These are phyloP conservation scores for Pichia sp. DNA, from an alignment of 1,139 yeast genomes.

Conservation along the genomic window DNA sequence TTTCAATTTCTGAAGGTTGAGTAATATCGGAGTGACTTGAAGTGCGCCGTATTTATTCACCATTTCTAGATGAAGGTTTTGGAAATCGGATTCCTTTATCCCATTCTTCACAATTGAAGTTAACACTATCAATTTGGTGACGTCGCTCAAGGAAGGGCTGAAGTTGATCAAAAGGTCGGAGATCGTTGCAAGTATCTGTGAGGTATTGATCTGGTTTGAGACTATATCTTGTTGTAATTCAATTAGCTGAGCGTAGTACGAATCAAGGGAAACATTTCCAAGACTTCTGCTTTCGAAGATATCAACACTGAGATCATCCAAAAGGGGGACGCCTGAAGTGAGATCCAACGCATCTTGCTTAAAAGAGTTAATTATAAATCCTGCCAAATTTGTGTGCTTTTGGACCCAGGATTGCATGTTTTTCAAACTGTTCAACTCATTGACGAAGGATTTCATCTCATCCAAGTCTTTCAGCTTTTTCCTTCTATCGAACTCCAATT, in stretches of 20 bases:
- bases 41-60: constrained; percentile 55
- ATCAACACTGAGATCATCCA: constrained; percentile 8
- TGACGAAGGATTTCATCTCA: constrained; percentile 69
- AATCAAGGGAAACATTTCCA: constrained; percentile 9
- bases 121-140: constrained; percentile 48
- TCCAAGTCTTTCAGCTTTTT: constrained; percentile 56
- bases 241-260: constrained; percentile 49
- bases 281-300: neutral
- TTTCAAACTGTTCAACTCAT: constrained; percentile 64
- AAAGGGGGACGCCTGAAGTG: constrained; percentile 25
- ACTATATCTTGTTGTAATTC: constrained; percentile 73
- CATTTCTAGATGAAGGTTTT: constrained; percentile 44
- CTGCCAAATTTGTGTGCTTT: constrained; percentile 74
- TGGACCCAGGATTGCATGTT: constrained; percentile 63
- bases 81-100: constrained; percentile 54
- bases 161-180: constrained; percentile 36
- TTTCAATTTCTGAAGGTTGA: constrained; percentile 32
- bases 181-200: neutral
- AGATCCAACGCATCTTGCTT: constrained; percentile 18
- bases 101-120: constrained; percentile 64
- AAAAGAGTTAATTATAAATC: constrained; percentile 54
- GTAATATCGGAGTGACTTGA: constrained; percentile 37
- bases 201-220: constrained; percentile 44
- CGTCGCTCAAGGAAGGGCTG: constrained; percentile 41
- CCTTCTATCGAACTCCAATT: constrained; percentile 60